Percentiles rank a stretch among this genome's conserved stretches.
phyloP scores from a whole-genome alignment of 768 basidiomycete species.

The Russula emetica region DNA sequence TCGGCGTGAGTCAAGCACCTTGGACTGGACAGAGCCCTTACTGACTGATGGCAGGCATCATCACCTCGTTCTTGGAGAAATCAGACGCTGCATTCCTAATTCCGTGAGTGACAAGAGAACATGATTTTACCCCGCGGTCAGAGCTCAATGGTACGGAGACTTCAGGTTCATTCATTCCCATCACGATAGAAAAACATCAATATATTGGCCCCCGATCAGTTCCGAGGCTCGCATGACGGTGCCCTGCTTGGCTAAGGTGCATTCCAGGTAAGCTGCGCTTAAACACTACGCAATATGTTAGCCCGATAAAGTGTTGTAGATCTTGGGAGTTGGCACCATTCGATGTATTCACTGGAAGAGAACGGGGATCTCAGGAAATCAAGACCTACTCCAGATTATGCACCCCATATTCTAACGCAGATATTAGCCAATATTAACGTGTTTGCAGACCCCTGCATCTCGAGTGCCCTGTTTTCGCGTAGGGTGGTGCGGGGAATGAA shows the following conservation, averaged over 20 bases:
- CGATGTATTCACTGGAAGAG: slow-evolving; percentile 15
- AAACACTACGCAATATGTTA: neutral
- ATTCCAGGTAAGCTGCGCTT: slow-evolving; percentile 16
- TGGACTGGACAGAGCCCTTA: neutral
- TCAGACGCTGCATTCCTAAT: slow-evolving; percentile 14
- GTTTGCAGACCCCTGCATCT: neutral
- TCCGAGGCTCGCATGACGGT: slow-evolving; percentile 7
- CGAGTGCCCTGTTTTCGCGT: neutral
- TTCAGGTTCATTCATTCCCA: slow-evolving; percentile 25
- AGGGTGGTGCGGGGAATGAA: neutral
- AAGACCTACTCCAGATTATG: neutral
- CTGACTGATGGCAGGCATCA: slow-evolving; percentile 5
- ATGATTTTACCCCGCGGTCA: neutral
- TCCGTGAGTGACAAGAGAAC: slow-evolving; percentile 15
- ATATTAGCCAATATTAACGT: slow-evolving; percentile 4
- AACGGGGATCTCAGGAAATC: neutral
- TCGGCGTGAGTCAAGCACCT: neutral
- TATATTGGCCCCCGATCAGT: slow-evolving; percentile 8
- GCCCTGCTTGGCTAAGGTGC: slow-evolving; percentile 17
- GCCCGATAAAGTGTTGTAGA: neutral
- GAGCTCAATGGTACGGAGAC: neutral
- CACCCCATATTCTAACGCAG: neutral
- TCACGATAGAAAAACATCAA: slow-evolving; percentile 17
- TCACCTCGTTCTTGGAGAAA: slow-evolving; percentile 1
- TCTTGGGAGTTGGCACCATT: slow-evolving; percentile 24